Evolutionary conservation across 352 stramenopile species (phyloP).

Genomic region (Phytophthora rubi): DNA sequence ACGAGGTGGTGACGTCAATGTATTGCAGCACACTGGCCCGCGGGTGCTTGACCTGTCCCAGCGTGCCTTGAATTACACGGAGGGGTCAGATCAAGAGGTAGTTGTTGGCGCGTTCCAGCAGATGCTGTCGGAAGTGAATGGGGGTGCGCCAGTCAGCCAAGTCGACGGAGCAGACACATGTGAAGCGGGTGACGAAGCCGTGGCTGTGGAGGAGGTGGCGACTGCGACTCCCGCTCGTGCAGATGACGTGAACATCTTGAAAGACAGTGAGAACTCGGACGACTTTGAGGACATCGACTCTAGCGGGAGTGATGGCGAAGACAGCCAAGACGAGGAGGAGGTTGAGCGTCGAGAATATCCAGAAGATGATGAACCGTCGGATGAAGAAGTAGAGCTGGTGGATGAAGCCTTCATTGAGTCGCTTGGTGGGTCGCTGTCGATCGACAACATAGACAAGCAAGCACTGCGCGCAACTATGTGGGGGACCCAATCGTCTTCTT

Average conservation of each 20-base stretch:
- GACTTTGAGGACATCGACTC: conserved; percentile 2
- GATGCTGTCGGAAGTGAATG: conserved; percentile 13
- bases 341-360: neutral
- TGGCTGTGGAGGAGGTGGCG: neutral
- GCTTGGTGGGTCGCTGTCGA: conserved; percentile 7
- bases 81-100: neutral
- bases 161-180: neutral
- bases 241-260: conserved; percentile 8
- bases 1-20: too few species aligned
- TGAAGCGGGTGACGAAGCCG: neutral
- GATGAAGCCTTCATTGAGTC: conserved; percentile 13
- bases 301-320: neutral
- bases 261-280: neutral
- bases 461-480: conserved; percentile 1
- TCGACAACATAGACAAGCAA: conserved; percentile 4
- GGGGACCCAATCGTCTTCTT: neutral
- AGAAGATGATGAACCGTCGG: neutral
- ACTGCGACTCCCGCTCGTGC: neutral
- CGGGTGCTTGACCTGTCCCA: neutral
- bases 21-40: neutral
- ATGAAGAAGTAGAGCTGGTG: conserved; percentile 1
- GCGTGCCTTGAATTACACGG: neutral
- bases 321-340: neutral
- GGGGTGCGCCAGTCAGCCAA: neutral
- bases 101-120: neutral